phyloP scores from a whole-genome alignment of 345 rosid species.

The Eucalyptus pumila region DNA sequence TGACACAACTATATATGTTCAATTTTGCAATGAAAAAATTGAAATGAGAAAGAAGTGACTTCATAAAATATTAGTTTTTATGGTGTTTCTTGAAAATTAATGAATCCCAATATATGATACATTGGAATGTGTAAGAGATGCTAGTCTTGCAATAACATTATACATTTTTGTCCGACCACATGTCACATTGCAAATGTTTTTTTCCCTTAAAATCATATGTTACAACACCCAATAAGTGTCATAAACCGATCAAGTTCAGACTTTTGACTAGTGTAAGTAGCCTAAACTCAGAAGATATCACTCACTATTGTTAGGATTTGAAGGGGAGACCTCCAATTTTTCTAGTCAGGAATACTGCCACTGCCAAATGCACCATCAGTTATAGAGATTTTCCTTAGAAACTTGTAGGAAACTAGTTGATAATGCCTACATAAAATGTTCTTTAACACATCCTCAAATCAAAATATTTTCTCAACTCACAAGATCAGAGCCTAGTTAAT shows the following conservation, averaged over 20 bases:
- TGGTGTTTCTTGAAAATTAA: background rate
- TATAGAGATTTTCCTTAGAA: background rate
- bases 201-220: background rate
- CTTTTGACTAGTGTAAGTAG: background rate
- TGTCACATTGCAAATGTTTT: background rate
- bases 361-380: background rate
- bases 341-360: accelerated
- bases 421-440: background rate
- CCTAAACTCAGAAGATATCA: background rate
- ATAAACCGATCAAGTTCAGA: background rate
- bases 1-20: background rate
- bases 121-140: background rate
- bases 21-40: background rate
- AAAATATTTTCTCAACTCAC: background rate
- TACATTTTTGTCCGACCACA: background rate
- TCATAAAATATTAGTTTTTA: background rate
- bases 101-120: background rate
- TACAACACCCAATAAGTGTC: background rate
- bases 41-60: background rate
- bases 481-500: background rate
- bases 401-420: background rate
- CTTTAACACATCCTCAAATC: background rate
- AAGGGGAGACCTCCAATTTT: background rate
- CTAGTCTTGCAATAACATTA: background rate
- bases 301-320: background rate